phyloP scores from a whole-genome alignment of 257 asterid species.

The Coffea eugenioides region DNA sequence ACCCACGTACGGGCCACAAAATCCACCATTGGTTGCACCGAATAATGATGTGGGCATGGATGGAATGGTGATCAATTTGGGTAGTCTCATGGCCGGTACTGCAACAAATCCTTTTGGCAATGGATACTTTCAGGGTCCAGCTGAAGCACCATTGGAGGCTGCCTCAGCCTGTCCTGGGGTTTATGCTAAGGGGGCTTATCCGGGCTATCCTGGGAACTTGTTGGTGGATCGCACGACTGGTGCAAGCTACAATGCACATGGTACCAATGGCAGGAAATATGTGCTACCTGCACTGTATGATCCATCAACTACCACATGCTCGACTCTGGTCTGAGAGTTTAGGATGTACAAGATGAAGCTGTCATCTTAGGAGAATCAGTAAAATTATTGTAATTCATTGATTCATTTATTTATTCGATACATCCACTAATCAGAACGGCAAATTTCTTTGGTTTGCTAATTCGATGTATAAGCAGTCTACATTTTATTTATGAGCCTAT shows the following conservation, averaged over 20 bases:
- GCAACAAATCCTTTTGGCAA: slow-evolving; percentile 73
- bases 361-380: not conserved
- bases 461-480: not conserved
- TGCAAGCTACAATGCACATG: slow-evolving; percentile 77
- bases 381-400: slow-evolving; percentile 23
- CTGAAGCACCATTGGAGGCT: slow-evolving; percentile 68
- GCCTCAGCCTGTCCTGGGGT: slow-evolving; percentile 78
- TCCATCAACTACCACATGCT: slow-evolving; percentile 55
- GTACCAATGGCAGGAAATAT: slow-evolving; percentile 57
- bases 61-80: slow-evolving; percentile 52
- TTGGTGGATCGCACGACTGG: slow-evolving; percentile 57
- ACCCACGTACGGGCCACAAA: slow-evolving; percentile 77
- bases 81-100: slow-evolving; percentile 63
- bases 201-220: slow-evolving; percentile 71
- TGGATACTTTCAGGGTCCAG: slow-evolving; percentile 64
- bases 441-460: slow-evolving; percentile 23
- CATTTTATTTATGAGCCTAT: no score
- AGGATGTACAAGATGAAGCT: not conserved
- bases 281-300: slow-evolving; percentile 65
- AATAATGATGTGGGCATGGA: slow-evolving; percentile 71
- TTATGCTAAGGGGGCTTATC: slow-evolving; percentile 73
- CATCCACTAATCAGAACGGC: slow-evolving; percentile 8
- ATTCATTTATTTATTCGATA: slow-evolving; percentile 24
- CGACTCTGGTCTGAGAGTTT: slow-evolving; percentile 50
- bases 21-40: slow-evolving; percentile 61